These are phyloP conservation scores for Aspergillus floridensis DNA, from an alignment of 2,329 filamentous ascomycete species.

Conservation along the genomic window DNA sequence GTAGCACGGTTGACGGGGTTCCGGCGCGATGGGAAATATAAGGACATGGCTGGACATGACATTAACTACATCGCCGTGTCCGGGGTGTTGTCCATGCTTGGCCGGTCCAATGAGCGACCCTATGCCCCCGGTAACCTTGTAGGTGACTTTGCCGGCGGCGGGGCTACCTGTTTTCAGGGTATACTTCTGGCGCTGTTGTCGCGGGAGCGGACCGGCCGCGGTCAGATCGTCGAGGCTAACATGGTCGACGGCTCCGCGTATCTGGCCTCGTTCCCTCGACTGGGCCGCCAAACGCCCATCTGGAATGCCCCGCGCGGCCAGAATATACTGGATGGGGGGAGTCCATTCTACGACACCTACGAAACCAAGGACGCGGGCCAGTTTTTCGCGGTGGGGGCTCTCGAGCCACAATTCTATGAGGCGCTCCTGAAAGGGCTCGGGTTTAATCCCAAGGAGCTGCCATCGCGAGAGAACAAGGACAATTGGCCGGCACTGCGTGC, in stretches of 20 bases:
- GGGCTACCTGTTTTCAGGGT: slow-evolving; percentile 75
- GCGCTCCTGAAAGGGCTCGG: slow-evolving; percentile 66
- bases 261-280: slow-evolving; percentile 72
- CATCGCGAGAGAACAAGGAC: slow-evolving; percentile 56
- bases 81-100: slow-evolving; percentile 74
- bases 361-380: slow-evolving; percentile 69
- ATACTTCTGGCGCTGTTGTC: slow-evolving; percentile 75
- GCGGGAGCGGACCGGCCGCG: slow-evolving; percentile 61
- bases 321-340: slow-evolving; percentile 79
- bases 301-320: slow-evolving; percentile 66
- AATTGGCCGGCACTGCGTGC: slow-evolving; percentile 67
- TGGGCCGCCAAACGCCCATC: slow-evolving; percentile 61
- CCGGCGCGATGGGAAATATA: slow-evolving; percentile 79
- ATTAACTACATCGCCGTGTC: slow-evolving; percentile 94
- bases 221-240: slow-evolving; percentile 91
- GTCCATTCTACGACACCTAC: slow-evolving; percentile 87
- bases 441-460: slow-evolving; percentile 48
- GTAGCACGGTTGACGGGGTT: slow-evolving; percentile 89
- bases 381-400: slow-evolving; percentile 83
- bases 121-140: slow-evolving; percentile 80
- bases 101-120: slow-evolving; percentile 66
- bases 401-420: slow-evolving; percentile 83
- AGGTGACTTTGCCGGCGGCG: slow-evolving; percentile 88
- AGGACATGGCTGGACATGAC: slow-evolving; percentile 86
- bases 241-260: slow-evolving; percentile 92